These are phyloP conservation scores for Martensiomyces pterosporus DNA, from an alignment of 192 early-diverging fungal species.

Conservation along the genomic window DNA sequence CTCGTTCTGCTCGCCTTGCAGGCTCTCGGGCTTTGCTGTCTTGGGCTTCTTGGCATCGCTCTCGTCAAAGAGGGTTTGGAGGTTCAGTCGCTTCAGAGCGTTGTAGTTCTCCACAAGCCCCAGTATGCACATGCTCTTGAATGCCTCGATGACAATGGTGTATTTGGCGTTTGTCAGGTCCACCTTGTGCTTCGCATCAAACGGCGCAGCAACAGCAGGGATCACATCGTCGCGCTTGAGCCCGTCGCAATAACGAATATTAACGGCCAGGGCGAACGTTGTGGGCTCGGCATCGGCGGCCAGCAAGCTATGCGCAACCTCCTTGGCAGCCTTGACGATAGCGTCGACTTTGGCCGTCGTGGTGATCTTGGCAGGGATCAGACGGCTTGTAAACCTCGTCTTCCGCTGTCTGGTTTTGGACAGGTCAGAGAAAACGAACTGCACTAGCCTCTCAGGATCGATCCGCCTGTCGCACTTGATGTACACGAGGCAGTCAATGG, in stretches of 20 bases:
- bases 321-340: slow-evolving; percentile 31
- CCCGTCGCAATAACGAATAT: slow-evolving; percentile 47
- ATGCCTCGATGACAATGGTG: slow-evolving; percentile 47
- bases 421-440: slow-evolving; percentile 46
- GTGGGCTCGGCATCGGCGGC: slow-evolving; percentile 46
- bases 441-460: slow-evolving; percentile 38
- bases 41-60: slow-evolving; percentile 2
- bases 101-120: slow-evolving; percentile 48
- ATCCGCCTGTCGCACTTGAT: slow-evolving; percentile 43
- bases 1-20: not conserved
- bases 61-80: slow-evolving; percentile 49
- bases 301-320: slow-evolving; percentile 30
- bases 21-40: not conserved
- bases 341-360: slow-evolving; percentile 44
- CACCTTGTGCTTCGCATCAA: slow-evolving; percentile 49
- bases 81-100: slow-evolving; percentile 31
- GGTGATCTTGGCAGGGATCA: slow-evolving; percentile 43
- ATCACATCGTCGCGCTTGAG: slow-evolving; percentile 47
- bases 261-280: slow-evolving; percentile 48
- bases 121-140: slow-evolving; percentile 47
- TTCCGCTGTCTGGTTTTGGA: slow-evolving; percentile 36
- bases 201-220: slow-evolving; percentile 42
- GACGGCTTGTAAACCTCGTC: slow-evolving; percentile 38
- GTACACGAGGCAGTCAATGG: slow-evolving; percentile 46
- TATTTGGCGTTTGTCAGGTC: slow-evolving; percentile 46